Evolutionary conservation across 2,329 filamentous ascomycete species (phyloP).

Genomic region (Aspergillus jensenii): DNA sequence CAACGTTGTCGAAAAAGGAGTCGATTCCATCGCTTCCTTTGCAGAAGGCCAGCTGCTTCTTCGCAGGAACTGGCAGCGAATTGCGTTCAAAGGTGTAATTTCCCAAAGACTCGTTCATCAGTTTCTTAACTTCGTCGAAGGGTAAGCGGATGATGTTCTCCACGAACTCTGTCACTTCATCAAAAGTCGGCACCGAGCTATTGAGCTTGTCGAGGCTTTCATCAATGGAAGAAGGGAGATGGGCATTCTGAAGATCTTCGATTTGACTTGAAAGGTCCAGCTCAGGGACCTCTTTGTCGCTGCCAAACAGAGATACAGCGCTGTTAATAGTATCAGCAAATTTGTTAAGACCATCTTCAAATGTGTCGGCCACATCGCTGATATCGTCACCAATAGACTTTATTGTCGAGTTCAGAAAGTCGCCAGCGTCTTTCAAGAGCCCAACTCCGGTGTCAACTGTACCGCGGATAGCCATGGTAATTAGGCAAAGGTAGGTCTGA

Average conservation of each 20-base stretch:
- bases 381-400: conserved; percentile 48
- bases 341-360: conserved; percentile 57
- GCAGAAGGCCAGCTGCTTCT: conserved; percentile 83
- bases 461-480: conserved; percentile 78
- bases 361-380: conserved; percentile 38
- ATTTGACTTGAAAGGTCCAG: conserved; percentile 68
- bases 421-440: conserved; percentile 59
- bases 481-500: conserved; percentile 85
- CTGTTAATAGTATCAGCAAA: conserved; percentile 57
- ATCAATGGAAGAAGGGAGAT: conserved; percentile 68
- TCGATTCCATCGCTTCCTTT: conserved; percentile 79
- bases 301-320: conserved; percentile 52
- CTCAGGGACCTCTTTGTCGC: conserved; percentile 42
- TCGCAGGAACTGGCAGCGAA: conserved; percentile 78
- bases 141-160: conserved; percentile 71
- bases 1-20: conserved; percentile 76
- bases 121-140: conserved; percentile 74
- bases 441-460: conserved; percentile 69
- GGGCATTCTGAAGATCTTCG: conserved; percentile 65
- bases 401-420: conserved; percentile 60
- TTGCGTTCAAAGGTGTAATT: conserved; percentile 75
- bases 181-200: conserved; percentile 76
- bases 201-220: conserved; percentile 71
- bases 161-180: conserved; percentile 79
- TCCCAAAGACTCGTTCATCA: conserved; percentile 70